phyloP scores from a whole-genome alignment of 2,329 filamentous ascomycete genomes.

The Pseudogymnoascus sp. region DNA sequence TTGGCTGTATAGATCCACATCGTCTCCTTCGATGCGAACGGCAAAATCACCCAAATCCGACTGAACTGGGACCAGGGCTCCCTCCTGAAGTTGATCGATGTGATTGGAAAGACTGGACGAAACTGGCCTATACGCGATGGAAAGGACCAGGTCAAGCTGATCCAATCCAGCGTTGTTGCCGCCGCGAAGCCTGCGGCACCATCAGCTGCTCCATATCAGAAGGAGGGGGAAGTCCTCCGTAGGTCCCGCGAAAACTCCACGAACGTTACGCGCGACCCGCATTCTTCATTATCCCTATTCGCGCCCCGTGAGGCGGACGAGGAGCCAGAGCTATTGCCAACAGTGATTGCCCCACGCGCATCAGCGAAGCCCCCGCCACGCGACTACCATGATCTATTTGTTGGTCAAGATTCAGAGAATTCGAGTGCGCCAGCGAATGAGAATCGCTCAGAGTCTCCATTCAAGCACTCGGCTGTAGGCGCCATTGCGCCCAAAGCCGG shows the following conservation, averaged over 20 bases:
- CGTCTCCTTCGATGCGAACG: slow-evolving; percentile 69
- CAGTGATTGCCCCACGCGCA: slow-evolving; percentile 56
- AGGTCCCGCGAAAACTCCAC: slow-evolving; percentile 48
- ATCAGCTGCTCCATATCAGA: slow-evolving; percentile 25
- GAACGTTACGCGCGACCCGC: slow-evolving; percentile 54
- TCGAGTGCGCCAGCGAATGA: slow-evolving; percentile 19
- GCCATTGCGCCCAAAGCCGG: slow-evolving; percentile 46
- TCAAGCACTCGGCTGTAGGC: slow-evolving; percentile 7
- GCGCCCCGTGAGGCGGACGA: slow-evolving; percentile 59
- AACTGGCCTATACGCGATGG: slow-evolving; percentile 94
- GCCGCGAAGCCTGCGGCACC: slow-evolving; percentile 35
- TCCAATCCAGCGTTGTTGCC: slow-evolving; percentile 54
- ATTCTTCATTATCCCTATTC: slow-evolving; percentile 71
- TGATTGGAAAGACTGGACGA: slow-evolving; percentile 82
- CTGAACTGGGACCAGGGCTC: slow-evolving; percentile 94
- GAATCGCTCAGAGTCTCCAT: slow-evolving; percentile 22
- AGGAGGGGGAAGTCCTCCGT: slow-evolving; percentile 34
- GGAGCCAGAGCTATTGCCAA: slow-evolving; percentile 35
- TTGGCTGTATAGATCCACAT: slow-evolving; percentile 65
- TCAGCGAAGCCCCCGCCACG: slow-evolving; percentile 66
- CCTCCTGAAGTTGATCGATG: slow-evolving; percentile 84
- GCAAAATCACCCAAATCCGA: slow-evolving; percentile 80
- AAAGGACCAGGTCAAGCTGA: slow-evolving; percentile 74
- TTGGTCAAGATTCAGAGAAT: slow-evolving; percentile 35
- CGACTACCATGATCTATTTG: slow-evolving; percentile 65